phyloP scores from a whole-genome alignment of 129 eudicot species.

The Ambrosia trifida region DNA sequence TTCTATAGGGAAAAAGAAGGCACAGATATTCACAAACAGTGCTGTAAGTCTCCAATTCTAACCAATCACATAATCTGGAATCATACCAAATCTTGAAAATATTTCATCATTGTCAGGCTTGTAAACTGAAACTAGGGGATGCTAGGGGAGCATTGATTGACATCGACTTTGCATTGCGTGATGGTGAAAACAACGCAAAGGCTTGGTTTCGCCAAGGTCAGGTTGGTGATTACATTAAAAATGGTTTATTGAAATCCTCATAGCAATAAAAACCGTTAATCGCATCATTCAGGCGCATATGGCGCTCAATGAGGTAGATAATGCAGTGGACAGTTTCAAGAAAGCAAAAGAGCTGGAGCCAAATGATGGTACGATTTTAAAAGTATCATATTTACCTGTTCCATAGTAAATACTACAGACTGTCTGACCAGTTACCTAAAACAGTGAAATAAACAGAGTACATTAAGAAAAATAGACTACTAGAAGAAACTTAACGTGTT shows the following conservation, averaged over 20 bases:
- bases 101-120: constrained; percentile 49
- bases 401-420: not conserved
- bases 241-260: not conserved
- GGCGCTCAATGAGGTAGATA: constrained; percentile 91
- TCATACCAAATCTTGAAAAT: not conserved
- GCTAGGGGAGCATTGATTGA: constrained; percentile 80
- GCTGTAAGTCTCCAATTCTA: constrained; percentile 58
- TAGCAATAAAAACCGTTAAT: not conserved
- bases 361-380: constrained; percentile 47
- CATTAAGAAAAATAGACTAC: too few relatives aligned
- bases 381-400: not conserved
- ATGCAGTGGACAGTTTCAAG: constrained; percentile 80
- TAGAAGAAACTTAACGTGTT: too few relatives aligned
- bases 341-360: constrained; percentile 91
- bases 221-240: constrained; percentile 49
- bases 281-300: constrained; percentile 61
- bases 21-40: constrained; percentile 91
- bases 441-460: too few relatives aligned
- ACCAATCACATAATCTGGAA: not conserved
- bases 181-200: constrained; percentile 76
- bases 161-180: constrained; percentile 88
- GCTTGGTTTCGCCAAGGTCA: constrained; percentile 97
- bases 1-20: constrained; percentile 66
- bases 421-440: not conserved
- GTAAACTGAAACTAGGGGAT: constrained; percentile 89